Percentiles rank a stretch among this genome's conserved stretches.
Evolutionary conservation across 768 basidiomycete genomes (phyloP).

Genomic region (Bullera alba): DNA sequence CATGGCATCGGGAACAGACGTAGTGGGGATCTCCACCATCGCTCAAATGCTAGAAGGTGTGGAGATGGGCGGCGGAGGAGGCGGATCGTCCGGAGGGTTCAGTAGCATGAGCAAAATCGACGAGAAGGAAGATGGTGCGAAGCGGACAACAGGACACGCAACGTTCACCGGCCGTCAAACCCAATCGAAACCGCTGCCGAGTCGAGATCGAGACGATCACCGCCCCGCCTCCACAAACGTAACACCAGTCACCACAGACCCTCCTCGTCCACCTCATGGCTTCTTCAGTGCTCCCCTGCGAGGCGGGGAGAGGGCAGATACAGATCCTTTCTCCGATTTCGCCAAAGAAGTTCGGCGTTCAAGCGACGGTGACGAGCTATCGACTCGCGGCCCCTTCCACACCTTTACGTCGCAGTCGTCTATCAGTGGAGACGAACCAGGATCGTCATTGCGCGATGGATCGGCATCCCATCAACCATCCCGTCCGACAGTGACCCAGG

Average conservation of each 20-base stretch:
- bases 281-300: slow-evolving; percentile 13
- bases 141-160: background rate
- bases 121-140: too few relatives aligned
- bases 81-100: background rate
- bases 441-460: too few relatives aligned
- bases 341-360: slow-evolving; percentile 6
- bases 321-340: slow-evolving; percentile 26
- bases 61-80: background rate
- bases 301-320: background rate
- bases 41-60: slow-evolving; percentile 17
- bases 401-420: background rate
- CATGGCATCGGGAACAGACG: slow-evolving; percentile 1
- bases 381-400: background rate
- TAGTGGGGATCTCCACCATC: slow-evolving; percentile 18
- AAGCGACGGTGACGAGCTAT: slow-evolving; percentile 6
- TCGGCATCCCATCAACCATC: background rate
- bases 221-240: background rate
- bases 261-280: background rate
- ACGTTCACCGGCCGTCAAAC: slow-evolving; percentile 6
- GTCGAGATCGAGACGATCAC: too few relatives aligned
- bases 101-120: background rate
- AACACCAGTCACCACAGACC: background rate
- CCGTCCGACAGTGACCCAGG: background rate
- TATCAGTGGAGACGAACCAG: background rate
- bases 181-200: background rate